phyloP scores from a whole-genome alignment of 2,329 filamentous ascomycete genomes.

The Monosporascus ibericus region DNA sequence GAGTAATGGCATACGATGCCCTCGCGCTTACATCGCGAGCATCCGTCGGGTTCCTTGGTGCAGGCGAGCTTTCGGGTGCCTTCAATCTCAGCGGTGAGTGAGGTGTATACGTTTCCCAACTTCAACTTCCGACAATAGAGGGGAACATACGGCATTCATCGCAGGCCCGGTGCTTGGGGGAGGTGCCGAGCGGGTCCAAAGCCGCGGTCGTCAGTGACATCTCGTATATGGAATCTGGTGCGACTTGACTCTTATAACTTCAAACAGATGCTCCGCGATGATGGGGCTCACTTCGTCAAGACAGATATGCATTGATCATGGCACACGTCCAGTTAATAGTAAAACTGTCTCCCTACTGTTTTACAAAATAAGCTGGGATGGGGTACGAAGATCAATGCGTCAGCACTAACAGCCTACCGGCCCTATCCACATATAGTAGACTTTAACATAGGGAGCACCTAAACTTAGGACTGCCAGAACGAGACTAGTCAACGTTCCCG shows the following conservation, averaged over 20 bases:
- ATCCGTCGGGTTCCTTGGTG: constrained; percentile 55
- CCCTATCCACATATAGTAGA: no score
- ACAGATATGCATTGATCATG: not conserved
- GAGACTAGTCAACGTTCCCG: no score
- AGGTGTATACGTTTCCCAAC: not conserved
- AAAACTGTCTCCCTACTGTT: no score
- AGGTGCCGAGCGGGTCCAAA: constrained; percentile 6
- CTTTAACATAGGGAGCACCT: no score
- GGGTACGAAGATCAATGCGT: no score
- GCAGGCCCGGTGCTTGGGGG: constrained; percentile 53
- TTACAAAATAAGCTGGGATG: no score
- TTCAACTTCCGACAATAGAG: constrained; percentile 14
- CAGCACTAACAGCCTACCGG: no score
- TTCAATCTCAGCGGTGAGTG: constrained; percentile 21
- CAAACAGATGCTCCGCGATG: not conserved
- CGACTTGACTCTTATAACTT: no score
- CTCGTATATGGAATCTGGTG: constrained; percentile 5
- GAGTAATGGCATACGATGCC: constrained; percentile 56
- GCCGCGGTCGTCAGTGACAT: constrained; percentile 5
- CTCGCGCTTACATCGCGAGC: constrained; percentile 52
- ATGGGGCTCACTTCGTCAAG: not conserved
- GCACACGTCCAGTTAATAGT: no score
- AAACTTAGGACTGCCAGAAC: no score
- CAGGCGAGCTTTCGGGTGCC: constrained; percentile 60
- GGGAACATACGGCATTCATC: constrained; percentile 58